Evolutionary conservation across 345 rosid species (phyloP), one percentile per base, ranked within the genome.

Genomic region (Carallia brachiata): DNA sequence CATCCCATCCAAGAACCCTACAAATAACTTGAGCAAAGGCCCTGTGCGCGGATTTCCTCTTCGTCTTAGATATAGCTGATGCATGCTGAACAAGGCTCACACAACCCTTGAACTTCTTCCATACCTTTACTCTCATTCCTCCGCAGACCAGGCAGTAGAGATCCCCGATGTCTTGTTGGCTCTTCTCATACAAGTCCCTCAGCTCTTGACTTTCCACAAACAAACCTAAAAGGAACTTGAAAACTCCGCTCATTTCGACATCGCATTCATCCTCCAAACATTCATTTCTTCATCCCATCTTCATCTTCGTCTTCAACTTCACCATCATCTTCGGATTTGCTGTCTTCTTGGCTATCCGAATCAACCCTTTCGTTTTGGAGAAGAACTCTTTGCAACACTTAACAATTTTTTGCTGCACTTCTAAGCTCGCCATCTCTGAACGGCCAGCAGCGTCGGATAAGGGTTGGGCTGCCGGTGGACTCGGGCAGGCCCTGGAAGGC

Each of bases 1-100:
- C 52, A 67, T 89, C 95, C 93, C 97, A 90, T 36, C 88, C 93
- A 74, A 93, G 80, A 81, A 93, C 90, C 83, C 75, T 82, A 53
- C 92, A 93, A 36, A 90, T 71, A 69, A 87, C 93, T 59, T 74
- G 83, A 5, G 84, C 95, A 54, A 86, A 75, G 71, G 96, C 89
- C 55, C 90, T 79, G 73, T 93, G 98, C 13, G 85, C 91, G 63
- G 6, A 76, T 75, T 60, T 86, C 78, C 73, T 77, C 66, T 70
- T 80, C 2, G 93, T 84, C 70, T 85, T 93, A 19, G 73, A 60
- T 47, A 84, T 78, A 18, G 73, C 72, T 1, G 61, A 71, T 4
- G 90, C 72, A 85, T 93, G 97, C 71, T 89, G 92, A 73, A 88
- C 73, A 34, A 91, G 81, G 10, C 86, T 88, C 23, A 60, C 37